Evolutionary conservation across 1,284 basidiomycete species (phyloP), one percentile per base, ranked within the genome.

Genomic region (Cutaneotrichosporon arboriforme): DNA sequence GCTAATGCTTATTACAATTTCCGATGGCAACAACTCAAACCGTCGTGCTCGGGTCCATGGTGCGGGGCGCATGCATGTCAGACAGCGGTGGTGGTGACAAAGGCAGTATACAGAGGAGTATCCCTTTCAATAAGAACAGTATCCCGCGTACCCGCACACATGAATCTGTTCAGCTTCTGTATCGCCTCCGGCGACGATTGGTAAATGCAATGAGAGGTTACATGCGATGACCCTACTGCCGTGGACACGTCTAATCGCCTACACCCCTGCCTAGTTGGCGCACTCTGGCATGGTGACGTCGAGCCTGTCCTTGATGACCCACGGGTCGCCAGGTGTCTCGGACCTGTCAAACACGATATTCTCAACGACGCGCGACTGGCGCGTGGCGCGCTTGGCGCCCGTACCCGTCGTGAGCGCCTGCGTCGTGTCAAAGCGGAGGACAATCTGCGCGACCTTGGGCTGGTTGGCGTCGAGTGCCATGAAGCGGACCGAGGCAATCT

Each of bases 381-480:
- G 42, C 8, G 22, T 21, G 40, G 22, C n/a, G 3, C 46, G 45
- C 45, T 45, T 43, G 15, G 12, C 22, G 14, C 17, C 14, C 2
- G n/a, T 9, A 2, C 46, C 23, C 8, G 39, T 31, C 5, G 21
- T 31, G 31, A 51, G 42, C 12, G 31, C 40, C 52, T 54, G 57
- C 46, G 47, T 50, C 23, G 53, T 54, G 49, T 54, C 53, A 38
- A 51, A 57, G 13, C 35, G 39, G 1, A 54, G 20, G 8, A 36
- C 40, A 17, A 47, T 22, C 55, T 57, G 55, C 12, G 51, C 42
- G 7, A 42, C 17, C 40, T 35, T 12, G 14, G 26, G 40, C 22
- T 37, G 26, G 18, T 45, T 44, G 4, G 17, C 12, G 40, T 47
- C 48, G 34, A 50, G 35, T 10, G 51, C 43, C 20, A 38, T 35